These are phyloP conservation scores for Xylariaceae sp. DNA, from an alignment of 2,329 filamentous ascomycete species.

Conservation along the genomic window DNA sequence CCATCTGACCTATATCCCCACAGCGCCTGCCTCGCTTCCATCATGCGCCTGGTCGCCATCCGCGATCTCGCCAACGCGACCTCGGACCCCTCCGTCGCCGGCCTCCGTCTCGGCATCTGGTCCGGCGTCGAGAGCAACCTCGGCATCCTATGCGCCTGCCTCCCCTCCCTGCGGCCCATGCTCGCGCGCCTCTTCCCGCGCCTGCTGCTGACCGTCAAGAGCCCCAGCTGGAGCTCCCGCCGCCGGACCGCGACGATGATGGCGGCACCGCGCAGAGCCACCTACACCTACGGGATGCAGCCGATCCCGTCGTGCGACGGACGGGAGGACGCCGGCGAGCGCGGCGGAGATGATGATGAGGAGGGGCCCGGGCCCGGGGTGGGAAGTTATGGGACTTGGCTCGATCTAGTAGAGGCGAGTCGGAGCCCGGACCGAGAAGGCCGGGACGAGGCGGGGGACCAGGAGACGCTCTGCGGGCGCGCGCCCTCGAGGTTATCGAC, in stretches of 20 bases:
- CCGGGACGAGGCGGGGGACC: no score
- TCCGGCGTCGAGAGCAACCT: slow-evolving; percentile 16
- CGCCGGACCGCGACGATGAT: no score
- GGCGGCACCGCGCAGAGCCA: not conserved
- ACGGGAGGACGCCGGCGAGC: no score
- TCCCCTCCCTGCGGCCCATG: slow-evolving; percentile 11
- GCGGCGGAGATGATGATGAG: no score
- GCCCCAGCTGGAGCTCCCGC: not conserved
- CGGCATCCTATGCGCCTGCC: slow-evolving; percentile 14
- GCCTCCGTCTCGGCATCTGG: slow-evolving; percentile 13
- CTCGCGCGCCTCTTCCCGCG: slow-evolving; percentile 10
- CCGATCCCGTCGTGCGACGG: not conserved
- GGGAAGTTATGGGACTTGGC: no score
- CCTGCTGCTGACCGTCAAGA: slow-evolving; percentile 2
- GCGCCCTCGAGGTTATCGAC: no score
- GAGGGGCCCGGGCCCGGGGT: no score
- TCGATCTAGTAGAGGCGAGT: no score
- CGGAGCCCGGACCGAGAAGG: no score
- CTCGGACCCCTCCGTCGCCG: slow-evolving; percentile 10
- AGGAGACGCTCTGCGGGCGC: no score
- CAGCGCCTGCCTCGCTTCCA: slow-evolving; percentile 11
- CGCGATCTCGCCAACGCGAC: not conserved
- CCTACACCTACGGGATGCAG: not conserved
- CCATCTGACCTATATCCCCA: no score
- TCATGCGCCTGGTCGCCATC: slow-evolving; percentile 14